Percentiles rank a stretch among this genome's conserved stretches.
These are phyloP conservation scores for Gossypium bickii DNA, from an alignment of 345 rosid genomes.

Conservation along the genomic window DNA sequence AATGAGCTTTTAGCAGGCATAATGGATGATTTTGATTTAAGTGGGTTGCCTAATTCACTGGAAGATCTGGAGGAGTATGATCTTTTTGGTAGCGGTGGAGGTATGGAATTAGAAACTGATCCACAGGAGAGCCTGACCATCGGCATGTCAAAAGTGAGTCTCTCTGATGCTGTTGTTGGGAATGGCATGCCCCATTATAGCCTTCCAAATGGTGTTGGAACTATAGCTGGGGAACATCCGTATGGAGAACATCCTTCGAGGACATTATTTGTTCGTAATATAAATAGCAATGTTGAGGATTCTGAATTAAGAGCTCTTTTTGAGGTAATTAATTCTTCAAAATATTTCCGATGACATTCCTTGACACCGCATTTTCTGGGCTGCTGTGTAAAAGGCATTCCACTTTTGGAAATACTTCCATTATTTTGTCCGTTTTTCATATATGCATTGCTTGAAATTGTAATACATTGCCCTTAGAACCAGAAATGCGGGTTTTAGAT, in stretches of 20 bases:
- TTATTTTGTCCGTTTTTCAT: neutral
- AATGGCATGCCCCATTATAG: constrained; percentile 39
- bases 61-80: constrained; percentile 74
- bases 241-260: constrained; percentile 81
- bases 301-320: constrained; percentile 52
- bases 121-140: constrained; percentile 43
- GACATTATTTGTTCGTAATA: constrained; percentile 72
- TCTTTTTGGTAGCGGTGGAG: constrained; percentile 69
- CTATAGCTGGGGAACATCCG: constrained; percentile 74
- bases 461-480: neutral
- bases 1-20: constrained; percentile 60
- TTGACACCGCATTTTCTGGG: neutral
- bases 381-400: neutral
- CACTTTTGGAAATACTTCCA: neutral
- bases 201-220: constrained; percentile 52
- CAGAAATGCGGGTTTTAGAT: constrained; percentile 5
- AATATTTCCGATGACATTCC: neutral
- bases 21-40: constrained; percentile 65
- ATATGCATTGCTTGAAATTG: neutral
- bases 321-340: constrained; percentile 40
- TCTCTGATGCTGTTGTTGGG: constrained; percentile 45
- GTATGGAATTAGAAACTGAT: constrained; percentile 61
- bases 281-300: constrained; percentile 72
- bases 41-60: constrained; percentile 45
- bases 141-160: constrained; percentile 36